Percentiles rank a stretch among this genome's conserved stretches.
phyloP scores from a whole-genome alignment of 2,329 filamentous ascomycete species.

The Ploettnerulaceae sp. region DNA sequence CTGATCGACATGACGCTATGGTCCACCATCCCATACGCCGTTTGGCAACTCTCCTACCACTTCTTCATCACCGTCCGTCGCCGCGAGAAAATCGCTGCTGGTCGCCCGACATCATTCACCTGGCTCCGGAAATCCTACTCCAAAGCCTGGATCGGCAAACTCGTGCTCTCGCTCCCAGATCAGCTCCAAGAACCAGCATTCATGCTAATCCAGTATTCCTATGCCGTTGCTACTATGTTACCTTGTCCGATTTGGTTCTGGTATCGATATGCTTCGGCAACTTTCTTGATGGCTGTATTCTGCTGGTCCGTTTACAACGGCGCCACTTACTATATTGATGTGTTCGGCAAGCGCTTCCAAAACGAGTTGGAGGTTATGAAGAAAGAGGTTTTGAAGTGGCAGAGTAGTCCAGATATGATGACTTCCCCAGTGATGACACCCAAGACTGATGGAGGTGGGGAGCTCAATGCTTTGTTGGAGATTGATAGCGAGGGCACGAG shows the following conservation, averaged over 20 bases:
- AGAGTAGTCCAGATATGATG: conserved; percentile 52
- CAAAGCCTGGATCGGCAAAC: conserved; percentile 79
- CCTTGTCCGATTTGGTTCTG: conserved; percentile 95
- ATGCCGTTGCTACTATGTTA: conserved; percentile 88
- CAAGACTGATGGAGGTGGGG: conserved; percentile 22
- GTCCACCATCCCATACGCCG: conserved; percentile 85
- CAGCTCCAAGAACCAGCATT: conserved; percentile 81
- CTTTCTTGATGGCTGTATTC: conserved; percentile 79
- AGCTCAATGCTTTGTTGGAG: conserved; percentile 20
- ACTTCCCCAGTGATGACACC: conserved; percentile 39
- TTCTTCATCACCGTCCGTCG: conserved; percentile 92
- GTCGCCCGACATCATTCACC: conserved; percentile 92
- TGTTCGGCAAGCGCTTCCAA: conserved; percentile 95
- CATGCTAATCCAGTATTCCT: conserved; percentile 92
- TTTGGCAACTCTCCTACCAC: conserved; percentile 94
- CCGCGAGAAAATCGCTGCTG: conserved; percentile 92
- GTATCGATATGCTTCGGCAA: conserved; percentile 71
- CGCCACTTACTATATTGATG: conserved; percentile 95
- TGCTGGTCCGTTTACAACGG: conserved; percentile 95
- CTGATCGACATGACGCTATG: conserved; percentile 84
- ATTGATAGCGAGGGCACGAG: conserved; percentile 8
- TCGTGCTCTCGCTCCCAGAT: conserved; percentile 74
- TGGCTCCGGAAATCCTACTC: conserved; percentile 92
- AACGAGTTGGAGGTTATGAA: conserved; percentile 89
- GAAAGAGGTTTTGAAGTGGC: conserved; percentile 85